Evolutionary conservation across 176 grass and related monocot species (phyloP), one percentile per base, ranked within the genome.

Genomic region (Themeda triandra): DNA sequence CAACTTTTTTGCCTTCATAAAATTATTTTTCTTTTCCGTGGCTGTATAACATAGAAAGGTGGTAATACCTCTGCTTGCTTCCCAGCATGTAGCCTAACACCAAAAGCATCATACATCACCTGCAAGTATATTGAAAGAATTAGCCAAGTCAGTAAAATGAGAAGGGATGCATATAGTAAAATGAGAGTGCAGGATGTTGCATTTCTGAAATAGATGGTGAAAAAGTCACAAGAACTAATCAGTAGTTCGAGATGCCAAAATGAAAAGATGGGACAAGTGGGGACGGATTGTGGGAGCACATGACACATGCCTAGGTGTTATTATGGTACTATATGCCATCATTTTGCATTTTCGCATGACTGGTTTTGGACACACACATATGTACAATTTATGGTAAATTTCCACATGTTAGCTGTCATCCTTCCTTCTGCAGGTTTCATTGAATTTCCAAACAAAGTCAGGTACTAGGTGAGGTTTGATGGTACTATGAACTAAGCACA

Each of bases 21-120:
- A 71, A 82, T 18, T 36, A 77, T 81, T 62, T 87, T 77, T 2
- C 6, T 40, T 77, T 69, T 71, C 49, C 63, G 70, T 62, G 4
- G 65, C 4, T 12, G 66, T 36, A 84, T 15, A 84, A 68, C 30
- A 79, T 32, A 86, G 21, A 85, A 85, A n/a, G 44, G 28, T 82
- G 13, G 15, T 7, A n/a, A 73, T 92, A 96, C 96, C 93, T 99
- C 91, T 83, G 96, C 93, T 76, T 96, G 96, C 70, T 86, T 98
- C 82, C 96, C 96, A 69, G 96, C 93, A 89, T 98, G 96, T 40
- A 98, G 54, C 89, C 96, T 92, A 31, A 98, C 96, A 81, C 96
- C 93, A 92, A 91, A 98, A 86, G 96, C 96, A 91, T 98, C 96
- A 82, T 98, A 98, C 96, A 96, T 98, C 70, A 98, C 96, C 96